Evolutionary conservation across 2,329 filamentous ascomycete genomes (phyloP).

Genomic region (Aspergillus cejpii): DNA sequence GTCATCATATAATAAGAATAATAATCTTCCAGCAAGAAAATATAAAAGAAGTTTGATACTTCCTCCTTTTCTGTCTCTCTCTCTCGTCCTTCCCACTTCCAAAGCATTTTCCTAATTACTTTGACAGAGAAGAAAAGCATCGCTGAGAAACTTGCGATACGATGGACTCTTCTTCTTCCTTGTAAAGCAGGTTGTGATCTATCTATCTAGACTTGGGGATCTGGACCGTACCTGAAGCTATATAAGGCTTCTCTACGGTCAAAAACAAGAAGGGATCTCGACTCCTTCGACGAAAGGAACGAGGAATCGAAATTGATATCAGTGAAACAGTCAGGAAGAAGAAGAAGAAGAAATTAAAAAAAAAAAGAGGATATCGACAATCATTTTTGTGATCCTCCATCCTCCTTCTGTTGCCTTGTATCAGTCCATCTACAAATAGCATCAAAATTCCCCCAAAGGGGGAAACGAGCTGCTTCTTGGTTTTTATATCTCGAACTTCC

Average conservation of each 20-base stretch:
- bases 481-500: not conserved
- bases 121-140: not conserved
- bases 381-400: not conserved
- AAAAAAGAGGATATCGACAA: not conserved
- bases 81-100: not conserved
- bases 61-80: not conserved
- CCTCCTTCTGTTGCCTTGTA: not conserved
- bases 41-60: conserved; percentile 11
- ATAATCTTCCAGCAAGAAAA: not conserved
- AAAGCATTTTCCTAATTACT: not conserved
- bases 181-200: conserved; percentile 12
- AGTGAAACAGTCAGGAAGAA: not conserved
- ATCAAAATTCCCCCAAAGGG: not conserved
- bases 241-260: conserved; percentile 5
- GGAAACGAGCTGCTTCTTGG: not conserved
- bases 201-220: conserved; percentile 13
- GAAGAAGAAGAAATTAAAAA: not conserved
- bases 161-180: conserved; percentile 8
- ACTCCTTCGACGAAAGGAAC: not conserved
- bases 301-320: not conserved
- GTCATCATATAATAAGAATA: no score
- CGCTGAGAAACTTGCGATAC: conserved; percentile 1
- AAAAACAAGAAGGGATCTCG: conserved; percentile 7
- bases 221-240: conserved; percentile 14
- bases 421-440: not conserved